Evolutionary conservation across 2,329 filamentous ascomycete species (phyloP).

Genomic region (Zasmidium cellare): DNA sequence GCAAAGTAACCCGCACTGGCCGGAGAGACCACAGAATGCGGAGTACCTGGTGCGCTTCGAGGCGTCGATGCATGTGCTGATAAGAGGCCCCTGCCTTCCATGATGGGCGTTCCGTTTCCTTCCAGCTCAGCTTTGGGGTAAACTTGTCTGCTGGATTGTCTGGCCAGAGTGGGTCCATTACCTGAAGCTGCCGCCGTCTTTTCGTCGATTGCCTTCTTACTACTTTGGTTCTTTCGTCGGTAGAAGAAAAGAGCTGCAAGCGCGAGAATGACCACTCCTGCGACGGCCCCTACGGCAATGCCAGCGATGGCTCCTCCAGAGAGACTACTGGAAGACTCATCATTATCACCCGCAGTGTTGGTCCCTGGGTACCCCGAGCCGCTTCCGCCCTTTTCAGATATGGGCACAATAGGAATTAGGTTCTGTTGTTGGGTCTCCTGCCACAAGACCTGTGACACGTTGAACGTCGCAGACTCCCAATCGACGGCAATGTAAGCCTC

Average conservation of each 20-base stretch:
- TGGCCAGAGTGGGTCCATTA: conserved; percentile 1
- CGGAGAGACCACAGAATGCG: conserved; percentile 3
- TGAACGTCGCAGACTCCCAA: conserved; percentile 50
- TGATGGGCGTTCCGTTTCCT: conserved; percentile 23
- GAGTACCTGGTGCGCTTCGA: conserved; percentile 13
- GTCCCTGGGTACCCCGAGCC: conserved; percentile 2
- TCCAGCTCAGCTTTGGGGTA: conserved; percentile 50
- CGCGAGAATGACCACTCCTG: conserved; percentile 33
- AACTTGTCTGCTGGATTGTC: conserved; percentile 25
- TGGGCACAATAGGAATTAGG: conserved; percentile 30
- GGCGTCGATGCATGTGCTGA: conserved; percentile 17
- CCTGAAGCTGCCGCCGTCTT: conserved; percentile 10
- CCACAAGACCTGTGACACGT: conserved; percentile 43
- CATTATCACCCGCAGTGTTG: not conserved
- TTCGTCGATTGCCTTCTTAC: conserved; percentile 8
- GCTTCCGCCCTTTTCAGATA: conserved; percentile 2
- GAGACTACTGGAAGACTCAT: conserved; percentile 19
- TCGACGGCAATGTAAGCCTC: conserved; percentile 59
- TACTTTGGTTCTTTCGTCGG: conserved; percentile 19
- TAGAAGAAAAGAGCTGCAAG: conserved; percentile 36
- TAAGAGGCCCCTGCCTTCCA: conserved; percentile 22
- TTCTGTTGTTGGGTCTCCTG: conserved; percentile 21
- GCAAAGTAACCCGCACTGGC: conserved; percentile 19
- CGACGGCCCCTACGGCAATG: conserved; percentile 44
- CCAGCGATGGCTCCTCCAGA: conserved; percentile 45